Conservation (phyloP, 768 basidiomycete species). For the Agrocybe chaxingu region DNA sequence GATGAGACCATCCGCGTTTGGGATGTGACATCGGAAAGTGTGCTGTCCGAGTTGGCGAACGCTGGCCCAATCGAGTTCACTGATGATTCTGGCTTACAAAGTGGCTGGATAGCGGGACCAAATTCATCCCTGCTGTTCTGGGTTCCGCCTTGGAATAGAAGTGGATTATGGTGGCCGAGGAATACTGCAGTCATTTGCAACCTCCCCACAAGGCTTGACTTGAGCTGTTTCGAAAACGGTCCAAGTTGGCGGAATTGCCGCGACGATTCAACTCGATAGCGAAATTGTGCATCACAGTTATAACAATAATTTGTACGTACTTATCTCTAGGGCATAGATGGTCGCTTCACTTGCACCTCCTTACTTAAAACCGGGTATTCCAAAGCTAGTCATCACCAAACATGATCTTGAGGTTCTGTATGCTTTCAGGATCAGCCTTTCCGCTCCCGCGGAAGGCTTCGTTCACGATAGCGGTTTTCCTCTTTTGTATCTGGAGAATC, state of each 20-base stretch:
- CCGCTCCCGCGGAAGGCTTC: slow-evolving; percentile 72
- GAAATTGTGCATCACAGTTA: not conserved
- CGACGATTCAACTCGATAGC: too few species aligned
- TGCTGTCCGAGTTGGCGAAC: not conserved
- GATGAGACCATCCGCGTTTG: slow-evolving; percentile 19
- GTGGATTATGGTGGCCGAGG: slow-evolving; percentile 14
- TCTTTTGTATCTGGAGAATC: slow-evolving; percentile 77
- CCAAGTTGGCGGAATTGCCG: not conserved
- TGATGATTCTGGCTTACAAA: not conserved
- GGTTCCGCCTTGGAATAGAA: slow-evolving; percentile 14
- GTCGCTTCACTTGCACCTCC: too few species aligned
- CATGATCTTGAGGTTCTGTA: slow-evolving; percentile 82
- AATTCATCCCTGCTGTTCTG: slow-evolving; percentile 11
- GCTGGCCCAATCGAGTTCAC: not conserved
- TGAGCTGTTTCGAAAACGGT: slow-evolving; percentile 1
- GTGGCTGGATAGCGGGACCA: too few species aligned
- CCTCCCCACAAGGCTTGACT: slow-evolving; percentile 6
- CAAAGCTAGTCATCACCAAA: slow-evolving; percentile 46
- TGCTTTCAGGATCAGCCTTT: slow-evolving; percentile 61
- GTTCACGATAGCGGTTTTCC: slow-evolving; percentile 84
- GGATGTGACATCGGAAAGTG: slow-evolving; percentile 8
- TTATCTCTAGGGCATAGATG: not conserved
- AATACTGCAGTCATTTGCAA: slow-evolving; percentile 12
- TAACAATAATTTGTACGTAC: not conserved
- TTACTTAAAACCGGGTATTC: not conserved